A percentile compares a stretch with the other conserved stretches of the same genome.
These are phyloP conservation scores for Stephania cephalantha DNA, from an alignment of 164 flowering plant genomes.

Conservation along the genomic window DNA sequence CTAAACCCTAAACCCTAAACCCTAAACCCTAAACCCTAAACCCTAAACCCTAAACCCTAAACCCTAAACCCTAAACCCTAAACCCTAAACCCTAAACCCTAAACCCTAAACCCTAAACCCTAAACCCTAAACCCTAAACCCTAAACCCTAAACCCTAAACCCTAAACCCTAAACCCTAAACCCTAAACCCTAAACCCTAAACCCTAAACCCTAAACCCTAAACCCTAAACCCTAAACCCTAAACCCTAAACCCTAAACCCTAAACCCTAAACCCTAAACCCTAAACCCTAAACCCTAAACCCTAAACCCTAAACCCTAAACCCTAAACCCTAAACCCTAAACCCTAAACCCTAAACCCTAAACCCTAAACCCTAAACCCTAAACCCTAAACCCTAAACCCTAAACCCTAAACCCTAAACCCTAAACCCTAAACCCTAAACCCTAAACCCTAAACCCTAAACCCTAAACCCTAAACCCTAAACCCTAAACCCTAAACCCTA, in stretches of 20 bases:
- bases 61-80: constrained; percentile 9
- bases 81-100: constrained; percentile 9
- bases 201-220: constrained; percentile 8
- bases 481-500: constrained; percentile 5
- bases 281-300: constrained; percentile 9
- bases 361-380: neutral
- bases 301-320: constrained; percentile 14
- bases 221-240: constrained; percentile 7
- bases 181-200: constrained; percentile 5
- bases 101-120: constrained; percentile 8
- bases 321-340: constrained; percentile 19
- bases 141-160: constrained; percentile 7
- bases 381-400: constrained; percentile 16
- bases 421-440: constrained; percentile 10
- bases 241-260: constrained; percentile 2
- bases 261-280: constrained; percentile 2
- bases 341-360: constrained; percentile 11
- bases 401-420: constrained; percentile 11
- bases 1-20: constrained; percentile 13
- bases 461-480: constrained; percentile 8
- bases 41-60: constrained; percentile 11
- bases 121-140: constrained; percentile 9
- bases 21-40: constrained; percentile 11
- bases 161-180: constrained; percentile 5
- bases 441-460: neutral